Conservation (phyloP, 1,284 basidiomycete species). For the Microbotryum saponariae region DNA sequence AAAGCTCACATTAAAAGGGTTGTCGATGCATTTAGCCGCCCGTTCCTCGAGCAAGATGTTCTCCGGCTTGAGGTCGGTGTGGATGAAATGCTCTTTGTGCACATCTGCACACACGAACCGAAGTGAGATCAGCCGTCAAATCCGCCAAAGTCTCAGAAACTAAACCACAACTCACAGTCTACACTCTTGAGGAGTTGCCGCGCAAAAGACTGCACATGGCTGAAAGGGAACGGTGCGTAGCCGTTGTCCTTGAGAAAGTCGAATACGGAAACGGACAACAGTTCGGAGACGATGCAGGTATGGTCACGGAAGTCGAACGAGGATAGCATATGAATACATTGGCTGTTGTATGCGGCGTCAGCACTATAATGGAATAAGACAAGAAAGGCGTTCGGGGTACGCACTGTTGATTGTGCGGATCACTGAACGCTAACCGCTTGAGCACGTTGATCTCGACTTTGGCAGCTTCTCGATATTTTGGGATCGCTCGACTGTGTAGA, state of each 20-base stretch:
- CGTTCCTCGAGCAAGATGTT: constrained; percentile 92
- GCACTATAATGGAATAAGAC: constrained; percentile 13
- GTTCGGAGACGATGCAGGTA: constrained; percentile 93
- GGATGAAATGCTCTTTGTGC: constrained; percentile 82
- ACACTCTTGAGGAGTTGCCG: constrained; percentile 86
- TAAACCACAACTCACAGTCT: constrained; percentile 60
- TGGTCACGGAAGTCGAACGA: constrained; percentile 98
- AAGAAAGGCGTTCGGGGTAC: constrained; percentile 40
- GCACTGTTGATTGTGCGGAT: constrained; percentile 81
- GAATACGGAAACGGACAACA: constrained; percentile 95
- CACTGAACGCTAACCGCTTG: constrained; percentile 79
- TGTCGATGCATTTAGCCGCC: constrained; percentile 42
- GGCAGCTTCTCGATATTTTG: constrained; percentile 95
- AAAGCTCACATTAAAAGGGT: no score
- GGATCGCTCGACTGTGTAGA: constrained; percentile 59
- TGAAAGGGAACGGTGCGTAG: constrained; percentile 90
- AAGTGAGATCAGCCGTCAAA: not conserved
- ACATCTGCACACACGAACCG: constrained; percentile 54
- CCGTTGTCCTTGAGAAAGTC: constrained; percentile 98
- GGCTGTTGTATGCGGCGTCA: constrained; percentile 55
- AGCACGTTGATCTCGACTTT: constrained; percentile 97
- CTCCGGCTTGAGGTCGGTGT: constrained; percentile 98
- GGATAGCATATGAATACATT: constrained; percentile 93
- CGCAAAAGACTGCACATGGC: constrained; percentile 94
- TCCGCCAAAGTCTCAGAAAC: no score